Conservation (phyloP, 1,284 basidiomycete genomes). For the Malassezia obtusa region DNA sequence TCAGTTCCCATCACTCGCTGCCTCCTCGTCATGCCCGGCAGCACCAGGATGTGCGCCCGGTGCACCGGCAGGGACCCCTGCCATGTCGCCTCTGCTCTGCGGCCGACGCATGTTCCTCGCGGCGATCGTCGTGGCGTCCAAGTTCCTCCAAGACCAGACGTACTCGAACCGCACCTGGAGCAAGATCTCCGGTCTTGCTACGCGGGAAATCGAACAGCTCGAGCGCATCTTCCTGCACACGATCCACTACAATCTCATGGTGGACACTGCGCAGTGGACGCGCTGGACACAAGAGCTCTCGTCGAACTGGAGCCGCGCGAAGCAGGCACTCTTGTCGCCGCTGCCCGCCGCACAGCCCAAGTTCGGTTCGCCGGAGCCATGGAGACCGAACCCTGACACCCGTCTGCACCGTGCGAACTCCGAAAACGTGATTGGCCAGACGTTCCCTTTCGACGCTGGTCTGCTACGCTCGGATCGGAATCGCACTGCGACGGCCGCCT, state of each 20-base stretch:
- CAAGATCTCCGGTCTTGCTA: slow-evolving; percentile 53
- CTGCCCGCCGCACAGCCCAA: background rate
- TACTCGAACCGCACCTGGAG: slow-evolving; percentile 84
- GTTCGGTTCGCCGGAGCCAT: background rate
- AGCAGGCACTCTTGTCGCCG: background rate
- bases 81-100: slow-evolving; percentile 51
- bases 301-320: background rate
- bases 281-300: slow-evolving; percentile 33
- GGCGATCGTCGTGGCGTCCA: slow-evolving; percentile 73
- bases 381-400: background rate
- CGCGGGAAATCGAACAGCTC: slow-evolving; percentile 49
- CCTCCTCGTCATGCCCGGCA: background rate
- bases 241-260: slow-evolving; percentile 49
- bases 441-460: slow-evolving; percentile 8
- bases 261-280: slow-evolving; percentile 37
- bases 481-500: background rate
- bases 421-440: slow-evolving; percentile 17
- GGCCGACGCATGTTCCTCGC: slow-evolving; percentile 78
- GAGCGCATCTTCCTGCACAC: slow-evolving; percentile 50
- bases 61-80: background rate
- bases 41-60: background rate
- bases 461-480: background rate
- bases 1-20: background rate
- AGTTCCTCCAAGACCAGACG: slow-evolving; percentile 83
- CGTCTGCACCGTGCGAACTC: slow-evolving; percentile 11